Conservation (phyloP, 768 basidiomycete species). For the Cystobasidium onofrii region DNA sequence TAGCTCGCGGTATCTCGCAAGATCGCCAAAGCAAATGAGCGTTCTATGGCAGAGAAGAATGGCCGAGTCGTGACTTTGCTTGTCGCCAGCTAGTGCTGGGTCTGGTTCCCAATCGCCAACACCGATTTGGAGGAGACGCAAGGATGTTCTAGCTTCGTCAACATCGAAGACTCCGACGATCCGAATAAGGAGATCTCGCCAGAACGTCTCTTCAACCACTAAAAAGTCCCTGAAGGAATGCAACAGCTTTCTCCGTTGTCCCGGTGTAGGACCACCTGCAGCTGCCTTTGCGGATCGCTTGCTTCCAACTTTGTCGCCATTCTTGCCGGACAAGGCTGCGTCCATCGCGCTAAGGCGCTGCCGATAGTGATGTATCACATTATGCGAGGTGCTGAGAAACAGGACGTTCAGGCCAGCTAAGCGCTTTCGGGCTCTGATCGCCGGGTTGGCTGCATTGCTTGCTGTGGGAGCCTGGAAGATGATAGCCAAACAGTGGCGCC, state of each 20-base stretch:
- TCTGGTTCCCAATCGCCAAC: slow-evolving; percentile 31
- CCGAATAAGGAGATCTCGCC: slow-evolving; percentile 68
- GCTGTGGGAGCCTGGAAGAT: slow-evolving; percentile 13
- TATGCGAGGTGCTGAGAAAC: slow-evolving; percentile 88
- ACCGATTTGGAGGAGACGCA: slow-evolving; percentile 50
- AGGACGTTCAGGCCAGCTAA: slow-evolving; percentile 55
- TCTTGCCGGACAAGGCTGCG: slow-evolving; percentile 33
- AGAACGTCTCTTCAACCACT: slow-evolving; percentile 82
- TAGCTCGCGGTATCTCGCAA: slow-evolving; percentile 83
- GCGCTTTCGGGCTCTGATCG: not conserved
- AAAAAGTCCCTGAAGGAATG: slow-evolving; percentile 86
- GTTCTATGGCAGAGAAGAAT: slow-evolving; percentile 77
- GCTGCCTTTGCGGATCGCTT: not conserved
- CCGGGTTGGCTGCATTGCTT: not conserved
- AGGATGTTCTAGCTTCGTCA: slow-evolving; percentile 56
- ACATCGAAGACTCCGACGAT: slow-evolving; percentile 64
- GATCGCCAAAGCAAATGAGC: slow-evolving; percentile 83
- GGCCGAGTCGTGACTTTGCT: slow-evolving; percentile 53
- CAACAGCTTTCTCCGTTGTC: slow-evolving; percentile 76
- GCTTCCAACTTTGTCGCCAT: not conserved
- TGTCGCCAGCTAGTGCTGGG: slow-evolving; percentile 37
- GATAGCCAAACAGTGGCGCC: slow-evolving; percentile 26
- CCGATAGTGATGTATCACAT: slow-evolving; percentile 74
- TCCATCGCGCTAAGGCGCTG: slow-evolving; percentile 63
- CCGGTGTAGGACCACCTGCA: slow-evolving; percentile 42